phyloP scores from a whole-genome alignment of 2,329 filamentous ascomycete species.

The Paecilomyces sp. region DNA sequence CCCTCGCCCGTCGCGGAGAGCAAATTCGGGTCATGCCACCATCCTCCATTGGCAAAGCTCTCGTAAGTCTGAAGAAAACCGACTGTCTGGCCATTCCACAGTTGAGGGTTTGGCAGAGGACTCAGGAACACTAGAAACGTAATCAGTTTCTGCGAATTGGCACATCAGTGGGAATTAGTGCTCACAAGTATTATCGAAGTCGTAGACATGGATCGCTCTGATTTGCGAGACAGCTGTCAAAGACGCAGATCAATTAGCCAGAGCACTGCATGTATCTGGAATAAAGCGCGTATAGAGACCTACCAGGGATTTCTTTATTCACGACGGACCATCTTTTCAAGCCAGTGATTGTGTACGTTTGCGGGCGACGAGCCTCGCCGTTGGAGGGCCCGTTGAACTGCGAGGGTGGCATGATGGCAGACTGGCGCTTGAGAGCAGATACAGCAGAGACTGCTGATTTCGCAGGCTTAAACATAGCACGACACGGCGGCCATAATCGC shows the following conservation, averaged over 20 bases:
- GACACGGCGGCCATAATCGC: neutral
- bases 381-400: constrained; percentile 18
- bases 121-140: constrained; percentile 68
- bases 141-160: neutral
- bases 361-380: constrained; percentile 13
- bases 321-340: constrained; percentile 79
- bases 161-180: neutral
- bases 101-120: constrained; percentile 76
- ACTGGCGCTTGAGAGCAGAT: constrained; percentile 12
- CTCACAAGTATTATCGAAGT: constrained; percentile 93
- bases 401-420: constrained; percentile 17
- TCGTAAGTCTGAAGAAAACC: constrained; percentile 70
- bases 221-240: constrained; percentile 56
- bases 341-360: constrained; percentile 58
- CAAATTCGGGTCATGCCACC: constrained; percentile 93
- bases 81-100: constrained; percentile 77
- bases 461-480: constrained; percentile 25
- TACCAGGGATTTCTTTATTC: constrained; percentile 64
- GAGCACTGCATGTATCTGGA: neutral
- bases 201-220: constrained; percentile 82
- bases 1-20: constrained; percentile 81
- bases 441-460: constrained; percentile 27
- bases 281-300: constrained; percentile 9
- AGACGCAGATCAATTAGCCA: neutral
- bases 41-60: constrained; percentile 74